Evolutionary conservation across 129 eudicot species (phyloP), one percentile per base, ranked within the genome.

Genomic region (Arctium lappa): DNA sequence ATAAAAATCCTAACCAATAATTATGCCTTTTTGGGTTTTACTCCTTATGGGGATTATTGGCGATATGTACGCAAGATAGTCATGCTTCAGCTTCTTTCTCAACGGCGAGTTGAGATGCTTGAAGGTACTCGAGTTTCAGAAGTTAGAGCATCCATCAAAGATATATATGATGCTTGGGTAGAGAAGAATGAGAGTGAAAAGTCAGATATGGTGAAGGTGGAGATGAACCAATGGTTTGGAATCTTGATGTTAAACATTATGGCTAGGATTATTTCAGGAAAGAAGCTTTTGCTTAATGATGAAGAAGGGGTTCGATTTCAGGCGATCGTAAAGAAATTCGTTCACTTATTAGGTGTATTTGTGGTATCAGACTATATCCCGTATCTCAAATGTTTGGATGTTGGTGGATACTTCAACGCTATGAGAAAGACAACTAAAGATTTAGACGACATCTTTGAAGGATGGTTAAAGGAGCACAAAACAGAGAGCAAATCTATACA

Each of bases 401-500:
- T 82, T 3, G 77, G 56, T 4, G 89, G 84, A 31, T 27, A 72
- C 31, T 53, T 68, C 36, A 87, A 87, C 32, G 27, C 3, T 2
- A 83, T 87, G 87, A 87, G 60, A 74, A 53, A 6, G 50, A 46
- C 12, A 6, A 80, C 76, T 2, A 70, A 50, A 15, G 82, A 74
- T 6, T 18, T 87, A 33, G 89, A 87, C 12, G 1, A 6, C 44
- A 34, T 87, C 16, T 8, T 83, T 5, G 81, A 75, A 65, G 44
- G 63, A 4, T 87, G 87, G 86, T 40, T 86, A 2, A 65, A 74
- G 36, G 84, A 83, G 62, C 87, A 79, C 81, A 44, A 37, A 72
- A 37, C 6, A 40, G 72, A 30, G 32, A 69, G 69, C 10, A 5
- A 27, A 10, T 68, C 56, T 60, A 2, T 16, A 7, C 33, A 31